Evolutionary conservation across 208 protist species (phyloP).

Genomic region (Wallacemonas rigidus): DNA sequence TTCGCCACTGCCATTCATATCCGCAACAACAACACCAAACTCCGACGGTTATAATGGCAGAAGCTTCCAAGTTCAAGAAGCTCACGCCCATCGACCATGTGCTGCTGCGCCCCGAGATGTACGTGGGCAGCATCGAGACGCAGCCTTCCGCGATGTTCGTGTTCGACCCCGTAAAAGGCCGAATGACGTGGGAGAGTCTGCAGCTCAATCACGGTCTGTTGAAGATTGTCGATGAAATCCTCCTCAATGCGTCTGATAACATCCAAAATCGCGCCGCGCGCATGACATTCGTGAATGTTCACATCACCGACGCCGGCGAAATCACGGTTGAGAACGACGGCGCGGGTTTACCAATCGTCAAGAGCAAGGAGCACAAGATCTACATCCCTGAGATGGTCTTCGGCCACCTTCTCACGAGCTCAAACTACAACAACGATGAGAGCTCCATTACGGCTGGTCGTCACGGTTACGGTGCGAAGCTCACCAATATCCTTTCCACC

Average conservation of each 20-base stretch:
- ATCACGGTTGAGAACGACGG: slow-evolving; percentile 97
- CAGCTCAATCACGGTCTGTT: slow-evolving; percentile 95
- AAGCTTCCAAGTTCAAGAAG: slow-evolving; percentile 91
- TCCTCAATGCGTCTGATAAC: slow-evolving; percentile 98
- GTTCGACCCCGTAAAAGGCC: slow-evolving; percentile 80
- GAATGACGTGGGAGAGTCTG: slow-evolving; percentile 89
- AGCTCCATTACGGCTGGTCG: slow-evolving; percentile 93
- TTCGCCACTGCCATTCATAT: not conserved
- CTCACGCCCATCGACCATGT: slow-evolving; percentile 96
- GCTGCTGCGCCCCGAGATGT: slow-evolving; percentile 97
- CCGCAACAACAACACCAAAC: not conserved
- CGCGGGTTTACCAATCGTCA: slow-evolving; percentile 91
- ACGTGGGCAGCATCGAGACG: slow-evolving; percentile 95
- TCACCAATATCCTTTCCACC: slow-evolving; percentile 99
- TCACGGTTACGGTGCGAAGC: slow-evolving; percentile 98
- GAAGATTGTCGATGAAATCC: slow-evolving; percentile 99
- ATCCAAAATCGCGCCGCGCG: slow-evolving; percentile 67
- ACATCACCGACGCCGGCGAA: slow-evolving; percentile 83
- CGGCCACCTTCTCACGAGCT: slow-evolving; percentile 95
- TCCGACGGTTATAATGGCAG: slow-evolving; percentile 47
- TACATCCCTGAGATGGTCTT: slow-evolving; percentile 99
- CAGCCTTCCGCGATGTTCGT: slow-evolving; percentile 86
- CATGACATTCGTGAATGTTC: slow-evolving; percentile 93
- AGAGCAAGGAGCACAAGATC: slow-evolving; percentile 91
- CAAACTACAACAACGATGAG: slow-evolving; percentile 96